Evolutionary conservation across 164 flowering plant genomes (phyloP), one percentile per base, ranked within the genome.

Genomic region (Dillenia turbinata): DNA sequence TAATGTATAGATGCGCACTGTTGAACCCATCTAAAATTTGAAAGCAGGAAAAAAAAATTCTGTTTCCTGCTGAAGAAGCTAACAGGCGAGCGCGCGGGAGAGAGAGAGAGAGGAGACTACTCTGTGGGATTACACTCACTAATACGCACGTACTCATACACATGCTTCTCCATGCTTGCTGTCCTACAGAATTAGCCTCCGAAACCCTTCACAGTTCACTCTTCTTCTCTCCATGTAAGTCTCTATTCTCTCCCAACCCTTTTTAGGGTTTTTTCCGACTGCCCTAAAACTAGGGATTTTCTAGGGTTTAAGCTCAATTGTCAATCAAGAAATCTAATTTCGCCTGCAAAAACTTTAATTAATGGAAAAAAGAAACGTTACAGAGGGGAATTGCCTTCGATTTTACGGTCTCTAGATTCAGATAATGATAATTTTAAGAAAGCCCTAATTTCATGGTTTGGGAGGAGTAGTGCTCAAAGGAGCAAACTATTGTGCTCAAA

Each of bases 401-500:
- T 86, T 68, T 78, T 89, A 49, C 79, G 77, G 59, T 70, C 78
- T 49, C 69, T 89, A 62, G 81, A 83, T 58, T 64, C 75, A 0
- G 72, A 70, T 10, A 68, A 64, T 10, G 84, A 88, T 59, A 47
- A 26, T 26, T 26, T 86, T 2, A 80, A 71, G 15, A 74, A 75
- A 49, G 60, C 78, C 57, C 81, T 92, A 49, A 61, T 48, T 68
- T 74, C 75, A 8, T 76, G 69, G 64, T 71, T 75, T 45, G 80
- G 79, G 62, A 75, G 79, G 61, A 77, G 90, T 54, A 84, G 69
- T 60, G 84, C 96, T 14, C n/a, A n/a, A 93, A 84, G 66, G 97
- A 88, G 53, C 90, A 79, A 67, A 93, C 98, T 40, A 77, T 88
- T n/a, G 73, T 88, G 65, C 84, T 93, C n/a, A 90, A 86, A 66